Conservation (phyloP, 1,284 basidiomycete genomes). For the Rhodotorula sp. region DNA sequence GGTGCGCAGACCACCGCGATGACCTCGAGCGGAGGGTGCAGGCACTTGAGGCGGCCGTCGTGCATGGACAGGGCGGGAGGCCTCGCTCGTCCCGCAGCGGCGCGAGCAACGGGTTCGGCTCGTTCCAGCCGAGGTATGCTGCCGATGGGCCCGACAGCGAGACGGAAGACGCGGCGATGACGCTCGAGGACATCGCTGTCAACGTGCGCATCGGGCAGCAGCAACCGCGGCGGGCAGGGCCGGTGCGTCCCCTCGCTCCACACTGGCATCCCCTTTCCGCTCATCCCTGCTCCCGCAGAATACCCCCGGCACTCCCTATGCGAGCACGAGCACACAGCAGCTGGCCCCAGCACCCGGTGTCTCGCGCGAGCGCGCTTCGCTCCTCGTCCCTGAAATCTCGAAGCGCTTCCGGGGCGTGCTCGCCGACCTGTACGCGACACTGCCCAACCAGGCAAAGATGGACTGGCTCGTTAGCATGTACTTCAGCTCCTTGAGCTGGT, state of each 20-base stretch:
- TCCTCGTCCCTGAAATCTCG: conserved; percentile 31
- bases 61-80: background rate
- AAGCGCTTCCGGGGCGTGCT: conserved; percentile 24
- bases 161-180: conserved; percentile 40
- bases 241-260: too few relatives aligned
- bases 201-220: conserved; percentile 16
- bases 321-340: background rate
- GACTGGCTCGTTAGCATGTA: conserved; percentile 35
- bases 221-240: background rate
- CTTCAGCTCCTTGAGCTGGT: conserved; percentile 28
- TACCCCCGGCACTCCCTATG: background rate
- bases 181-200: conserved; percentile 31
- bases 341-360: background rate
- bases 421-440: conserved; percentile 21
- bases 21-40: conserved; percentile 24
- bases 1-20: conserved; percentile 16
- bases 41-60: conserved; percentile 17
- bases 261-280: background rate
- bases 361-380: conserved; percentile 29
- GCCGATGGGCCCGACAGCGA: conserved; percentile 21
- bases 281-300: background rate
- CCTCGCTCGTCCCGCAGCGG: background rate
- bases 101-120: background rate
- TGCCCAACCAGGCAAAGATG: conserved; percentile 23
- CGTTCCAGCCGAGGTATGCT: too few relatives aligned